Conservation (phyloP, 768 basidiomycete genomes). For the Lactarius hengduanensis region DNA sequence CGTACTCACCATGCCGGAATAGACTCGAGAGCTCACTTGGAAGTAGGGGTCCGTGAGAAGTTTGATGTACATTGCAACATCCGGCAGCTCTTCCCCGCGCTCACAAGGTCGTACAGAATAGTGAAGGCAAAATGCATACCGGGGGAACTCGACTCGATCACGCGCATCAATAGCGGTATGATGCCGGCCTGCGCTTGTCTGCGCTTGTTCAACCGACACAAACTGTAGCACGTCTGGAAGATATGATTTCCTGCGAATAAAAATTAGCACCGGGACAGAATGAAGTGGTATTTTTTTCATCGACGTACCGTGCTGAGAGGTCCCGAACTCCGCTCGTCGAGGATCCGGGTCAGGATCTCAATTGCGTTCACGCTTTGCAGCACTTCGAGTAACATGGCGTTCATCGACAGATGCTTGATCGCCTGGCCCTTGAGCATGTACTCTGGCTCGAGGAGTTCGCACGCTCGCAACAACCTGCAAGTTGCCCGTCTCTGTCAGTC, state of each 20-base stretch:
- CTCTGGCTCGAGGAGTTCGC: conserved; percentile 80
- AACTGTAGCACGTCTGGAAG: conserved; percentile 96
- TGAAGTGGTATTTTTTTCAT: neutral
- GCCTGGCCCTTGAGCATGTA: conserved; percentile 77
- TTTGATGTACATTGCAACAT: conserved; percentile 72
- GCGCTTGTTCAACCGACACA: conserved; percentile 90
- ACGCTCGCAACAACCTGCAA: conserved; percentile 77
- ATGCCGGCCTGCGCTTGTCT: conserved; percentile 97
- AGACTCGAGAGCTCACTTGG: conserved; percentile 87
- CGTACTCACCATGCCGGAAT: conserved; percentile 77
- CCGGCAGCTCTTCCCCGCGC: conserved; percentile 90
- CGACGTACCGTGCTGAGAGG: conserved; percentile 73
- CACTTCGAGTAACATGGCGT: conserved; percentile 82
- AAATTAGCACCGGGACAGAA: conserved; percentile 1
- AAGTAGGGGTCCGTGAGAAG: conserved; percentile 85
- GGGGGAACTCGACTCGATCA: conserved; percentile 86
- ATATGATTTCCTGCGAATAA: conserved; percentile 78
- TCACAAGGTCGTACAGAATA: conserved; percentile 92
- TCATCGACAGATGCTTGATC: conserved; percentile 96
- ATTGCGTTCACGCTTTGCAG: conserved; percentile 97
- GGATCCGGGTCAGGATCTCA: conserved; percentile 81
- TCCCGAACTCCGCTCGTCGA: conserved; percentile 78
- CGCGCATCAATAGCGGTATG: conserved; percentile 84
- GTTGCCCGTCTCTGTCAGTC: conserved; percentile 1
- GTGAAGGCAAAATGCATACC: conserved; percentile 96